A percentile compares a stretch with the other conserved stretches of the same genome.
Conservation (phyloP, 78 protist genomes). For the Isochrysis galbana region DNA sequence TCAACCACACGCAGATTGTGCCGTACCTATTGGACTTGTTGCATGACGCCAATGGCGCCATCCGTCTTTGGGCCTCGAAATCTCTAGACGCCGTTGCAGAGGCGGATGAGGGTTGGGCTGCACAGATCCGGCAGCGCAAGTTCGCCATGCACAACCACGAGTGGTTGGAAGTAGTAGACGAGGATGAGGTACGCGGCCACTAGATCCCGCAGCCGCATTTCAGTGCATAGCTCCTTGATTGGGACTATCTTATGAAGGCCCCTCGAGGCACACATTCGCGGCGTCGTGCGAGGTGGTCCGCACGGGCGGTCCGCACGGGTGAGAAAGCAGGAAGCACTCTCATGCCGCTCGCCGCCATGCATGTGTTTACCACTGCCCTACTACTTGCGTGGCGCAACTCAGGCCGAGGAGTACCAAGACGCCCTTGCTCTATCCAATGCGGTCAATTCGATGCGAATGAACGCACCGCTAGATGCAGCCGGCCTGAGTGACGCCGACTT, state of each 20-base stretch:
- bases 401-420: neutral
- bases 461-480: neutral
- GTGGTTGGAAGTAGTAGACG: slow-evolving; percentile 17
- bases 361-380: neutral
- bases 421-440: neutral
- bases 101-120: neutral
- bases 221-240: neutral
- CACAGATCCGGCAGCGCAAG: slow-evolving; percentile 14
- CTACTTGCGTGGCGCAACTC: neutral
- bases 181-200: slow-evolving; percentile 5
- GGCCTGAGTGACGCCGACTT: too few relatives aligned
- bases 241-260: too few relatives aligned
- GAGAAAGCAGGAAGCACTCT: too few relatives aligned
- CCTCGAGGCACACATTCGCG: too few relatives aligned
- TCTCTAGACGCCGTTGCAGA: slow-evolving; percentile 24
- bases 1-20: neutral
- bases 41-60: neutral
- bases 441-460: neutral
- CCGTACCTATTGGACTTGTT: neutral
- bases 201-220: neutral
- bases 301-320: too few relatives aligned
- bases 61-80: neutral
- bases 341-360: too few relatives aligned
- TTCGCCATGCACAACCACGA: slow-evolving; percentile 17
- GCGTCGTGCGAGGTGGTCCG: too few relatives aligned